Conservation (phyloP, 2,329 filamentous ascomycete species). For the Neurospora sp. region DNA sequence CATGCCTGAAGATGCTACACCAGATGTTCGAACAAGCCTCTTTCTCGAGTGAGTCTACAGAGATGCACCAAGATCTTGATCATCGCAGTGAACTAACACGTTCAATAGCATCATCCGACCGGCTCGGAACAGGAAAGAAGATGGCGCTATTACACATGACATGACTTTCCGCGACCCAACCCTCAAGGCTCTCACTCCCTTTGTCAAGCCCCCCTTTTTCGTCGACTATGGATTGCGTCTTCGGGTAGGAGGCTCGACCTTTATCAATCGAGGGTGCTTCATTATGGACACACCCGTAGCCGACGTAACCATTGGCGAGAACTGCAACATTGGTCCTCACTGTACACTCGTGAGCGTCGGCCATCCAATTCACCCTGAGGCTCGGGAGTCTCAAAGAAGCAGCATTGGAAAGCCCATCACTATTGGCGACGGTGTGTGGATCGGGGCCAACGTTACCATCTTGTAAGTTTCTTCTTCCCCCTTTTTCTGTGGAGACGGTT, state of each 20-base stretch:
- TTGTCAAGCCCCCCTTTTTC: constrained; percentile 22
- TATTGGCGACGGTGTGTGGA: constrained; percentile 30
- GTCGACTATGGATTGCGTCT: constrained; percentile 25
- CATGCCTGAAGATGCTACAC: constrained; percentile 20
- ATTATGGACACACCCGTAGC: constrained; percentile 26
- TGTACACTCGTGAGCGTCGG: constrained; percentile 22
- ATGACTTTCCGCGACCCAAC: constrained; percentile 19
- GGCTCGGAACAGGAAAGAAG: constrained; percentile 11
- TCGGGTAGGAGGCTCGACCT: constrained; percentile 21
- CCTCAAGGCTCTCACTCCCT: constrained; percentile 20
- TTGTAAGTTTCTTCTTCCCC: constrained; percentile 17
- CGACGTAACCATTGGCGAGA: constrained; percentile 23
- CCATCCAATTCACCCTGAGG: constrained; percentile 18
- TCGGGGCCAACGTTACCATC: constrained; percentile 27
- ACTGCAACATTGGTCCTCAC: constrained; percentile 23
- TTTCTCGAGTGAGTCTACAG: constrained; percentile 19
- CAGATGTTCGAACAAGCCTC: constrained; percentile 16
- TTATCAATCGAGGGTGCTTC: constrained; percentile 24
- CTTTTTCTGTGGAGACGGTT: background rate
- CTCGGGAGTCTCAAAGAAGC: constrained; percentile 14
- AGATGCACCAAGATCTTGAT: background rate
- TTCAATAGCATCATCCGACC: constrained; percentile 19
- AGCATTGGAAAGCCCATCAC: constrained; percentile 23
- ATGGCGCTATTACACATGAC: constrained; percentile 16
- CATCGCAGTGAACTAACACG: background rate